Conservation (phyloP, 768 basidiomycete genomes). For the Leccinum imitatum region DNA sequence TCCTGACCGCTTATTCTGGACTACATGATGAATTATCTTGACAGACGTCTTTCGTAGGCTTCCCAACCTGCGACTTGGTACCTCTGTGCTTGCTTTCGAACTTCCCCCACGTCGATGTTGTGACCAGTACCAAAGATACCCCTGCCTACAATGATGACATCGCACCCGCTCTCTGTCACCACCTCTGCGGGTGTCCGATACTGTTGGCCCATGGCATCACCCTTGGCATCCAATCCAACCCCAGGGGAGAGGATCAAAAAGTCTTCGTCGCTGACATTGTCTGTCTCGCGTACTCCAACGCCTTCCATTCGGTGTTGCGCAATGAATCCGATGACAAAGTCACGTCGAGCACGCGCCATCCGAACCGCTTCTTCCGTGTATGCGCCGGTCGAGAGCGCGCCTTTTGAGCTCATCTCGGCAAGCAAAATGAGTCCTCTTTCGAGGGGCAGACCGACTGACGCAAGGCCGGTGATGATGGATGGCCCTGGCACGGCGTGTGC, state of each 20-base stretch:
- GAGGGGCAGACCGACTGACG: slow-evolving; percentile 81
- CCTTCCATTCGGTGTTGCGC: slow-evolving; percentile 84
- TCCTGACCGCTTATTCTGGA: background rate
- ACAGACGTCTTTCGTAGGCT: slow-evolving; percentile 70
- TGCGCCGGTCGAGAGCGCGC: slow-evolving; percentile 74
- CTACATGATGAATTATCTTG: slow-evolving; percentile 3
- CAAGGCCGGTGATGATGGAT: slow-evolving; percentile 87
- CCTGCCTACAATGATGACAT: slow-evolving; percentile 96
- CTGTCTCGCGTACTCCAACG: slow-evolving; percentile 40
- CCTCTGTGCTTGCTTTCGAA: slow-evolving; percentile 68
- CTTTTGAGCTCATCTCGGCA: slow-evolving; percentile 94
- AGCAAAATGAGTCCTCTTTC: slow-evolving; percentile 84
- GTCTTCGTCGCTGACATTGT: slow-evolving; percentile 55
- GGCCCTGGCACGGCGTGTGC: slow-evolving; percentile 97
- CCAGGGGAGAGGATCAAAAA: slow-evolving; percentile 93
- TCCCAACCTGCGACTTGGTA: slow-evolving; percentile 89
- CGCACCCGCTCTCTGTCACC: slow-evolving; percentile 77
- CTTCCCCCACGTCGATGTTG: slow-evolving; percentile 39
- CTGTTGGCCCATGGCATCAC: slow-evolving; percentile 92
- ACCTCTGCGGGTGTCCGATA: slow-evolving; percentile 90
- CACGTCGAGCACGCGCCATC: slow-evolving; percentile 79
- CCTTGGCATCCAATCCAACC: slow-evolving; percentile 75
- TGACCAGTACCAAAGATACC: slow-evolving; percentile 80
- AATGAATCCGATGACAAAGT: slow-evolving; percentile 97
- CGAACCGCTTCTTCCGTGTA: slow-evolving; percentile 85